A percentile compares a stretch with the other conserved stretches of the same genome.
phyloP scores from a whole-genome alignment of 768 basidiomycete species.

The Filobasidium wieringae region DNA sequence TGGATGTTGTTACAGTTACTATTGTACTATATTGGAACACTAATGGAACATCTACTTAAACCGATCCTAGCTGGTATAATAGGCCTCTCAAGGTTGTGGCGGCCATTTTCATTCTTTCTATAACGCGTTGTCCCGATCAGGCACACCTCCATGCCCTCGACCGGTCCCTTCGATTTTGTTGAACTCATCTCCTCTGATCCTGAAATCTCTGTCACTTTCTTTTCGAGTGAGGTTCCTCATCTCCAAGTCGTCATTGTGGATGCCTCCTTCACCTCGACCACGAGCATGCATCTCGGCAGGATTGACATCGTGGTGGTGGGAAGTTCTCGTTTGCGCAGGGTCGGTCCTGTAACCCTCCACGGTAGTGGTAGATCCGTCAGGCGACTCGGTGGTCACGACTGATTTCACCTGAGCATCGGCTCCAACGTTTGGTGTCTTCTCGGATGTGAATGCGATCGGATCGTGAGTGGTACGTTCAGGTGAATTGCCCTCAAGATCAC shows the following conservation, averaged over 20 bases:
- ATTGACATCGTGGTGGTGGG: not conserved
- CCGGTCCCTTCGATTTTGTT: too few relatives aligned
- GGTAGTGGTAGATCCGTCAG: not conserved
- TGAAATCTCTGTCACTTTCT: too few relatives aligned
- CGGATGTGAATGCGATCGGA: slow-evolving; percentile 2
- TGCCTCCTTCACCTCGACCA: slow-evolving; percentile 12
- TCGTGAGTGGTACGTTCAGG: slow-evolving; percentile 2
- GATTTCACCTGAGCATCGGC: slow-evolving; percentile 4
- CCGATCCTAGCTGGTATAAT: too few relatives aligned
- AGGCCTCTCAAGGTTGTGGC: too few relatives aligned
- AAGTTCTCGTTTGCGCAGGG: not conserved
- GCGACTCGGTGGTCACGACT: not conserved
- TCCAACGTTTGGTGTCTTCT: not conserved
- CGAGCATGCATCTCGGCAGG: not conserved
- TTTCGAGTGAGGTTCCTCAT: too few relatives aligned
- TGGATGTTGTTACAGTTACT: too few relatives aligned
- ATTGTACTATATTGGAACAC: too few relatives aligned
- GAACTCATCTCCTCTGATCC: too few relatives aligned
- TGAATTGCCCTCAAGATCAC: slow-evolving; percentile 34
- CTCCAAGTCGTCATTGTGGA: not conserved
- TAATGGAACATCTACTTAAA: too few relatives aligned
- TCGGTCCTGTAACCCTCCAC: not conserved
- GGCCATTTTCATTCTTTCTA: too few relatives aligned
- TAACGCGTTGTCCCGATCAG: too few relatives aligned
- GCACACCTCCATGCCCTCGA: too few relatives aligned